These are phyloP conservation scores for Excoecaria cochinchinensis DNA, from an alignment of 345 rosid genomes.

Conservation along the genomic window DNA sequence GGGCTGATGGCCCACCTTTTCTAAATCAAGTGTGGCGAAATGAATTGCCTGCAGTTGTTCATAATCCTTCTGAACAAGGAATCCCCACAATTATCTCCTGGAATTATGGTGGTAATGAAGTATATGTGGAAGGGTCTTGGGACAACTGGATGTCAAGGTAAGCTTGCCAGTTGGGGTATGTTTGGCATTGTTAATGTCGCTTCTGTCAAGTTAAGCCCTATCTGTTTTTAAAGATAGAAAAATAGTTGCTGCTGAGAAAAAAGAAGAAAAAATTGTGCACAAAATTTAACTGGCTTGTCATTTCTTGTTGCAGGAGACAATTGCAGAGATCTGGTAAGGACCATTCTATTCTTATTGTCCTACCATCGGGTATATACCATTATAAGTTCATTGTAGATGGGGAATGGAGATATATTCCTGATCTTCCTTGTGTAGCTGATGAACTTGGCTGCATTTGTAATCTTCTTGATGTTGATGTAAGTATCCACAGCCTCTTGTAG, in stretches of 20 bases:
- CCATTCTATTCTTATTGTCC: slow-evolving; percentile 71
- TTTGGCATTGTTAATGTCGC: background rate
- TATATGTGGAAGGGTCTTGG: slow-evolving; percentile 91
- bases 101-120: slow-evolving; percentile 86
- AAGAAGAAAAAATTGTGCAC: background rate
- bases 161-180: background rate
- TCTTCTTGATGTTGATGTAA: slow-evolving; percentile 80
- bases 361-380: slow-evolving; percentile 76
- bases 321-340: slow-evolving; percentile 85
- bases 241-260: background rate
- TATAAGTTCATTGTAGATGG: slow-evolving; percentile 90
- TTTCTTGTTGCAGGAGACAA: slow-evolving; percentile 54
- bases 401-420: slow-evolving; percentile 74
- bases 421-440: slow-evolving; percentile 69
- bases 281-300: slow-evolving; percentile 4
- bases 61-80: slow-evolving; percentile 50
- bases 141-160: slow-evolving; percentile 84
- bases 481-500: slow-evolving; percentile 23
- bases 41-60: slow-evolving; percentile 48
- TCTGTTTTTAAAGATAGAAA: background rate
- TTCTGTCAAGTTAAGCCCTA: background rate
- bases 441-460: slow-evolving; percentile 67
- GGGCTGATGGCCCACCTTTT: slow-evolving; percentile 43
- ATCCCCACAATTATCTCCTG: slow-evolving; percentile 79
- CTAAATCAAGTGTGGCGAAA: slow-evolving; percentile 45